Conservation (phyloP, 106 monocot genomes). For the Allium cepa region DNA sequence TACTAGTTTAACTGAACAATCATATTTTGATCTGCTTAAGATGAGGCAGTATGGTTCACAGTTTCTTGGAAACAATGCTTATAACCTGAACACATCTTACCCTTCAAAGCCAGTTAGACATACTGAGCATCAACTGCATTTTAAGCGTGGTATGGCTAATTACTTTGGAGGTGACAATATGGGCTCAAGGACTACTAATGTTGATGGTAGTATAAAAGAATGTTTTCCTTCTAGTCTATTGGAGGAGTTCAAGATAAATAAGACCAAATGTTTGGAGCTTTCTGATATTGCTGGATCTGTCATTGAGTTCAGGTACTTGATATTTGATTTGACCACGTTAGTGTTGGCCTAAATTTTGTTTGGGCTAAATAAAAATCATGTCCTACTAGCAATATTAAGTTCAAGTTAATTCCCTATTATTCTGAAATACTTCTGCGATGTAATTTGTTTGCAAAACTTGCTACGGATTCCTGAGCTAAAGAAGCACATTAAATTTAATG, state of each 20-base stretch:
- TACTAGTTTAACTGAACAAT: slow-evolving; percentile 26
- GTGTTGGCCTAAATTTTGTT: too few species aligned
- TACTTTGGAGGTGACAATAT: slow-evolving; percentile 35
- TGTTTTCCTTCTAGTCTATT: slow-evolving; percentile 61
- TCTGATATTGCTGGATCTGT: slow-evolving; percentile 80
- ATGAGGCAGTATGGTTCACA: slow-evolving; percentile 49
- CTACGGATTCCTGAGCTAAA: too few species aligned
- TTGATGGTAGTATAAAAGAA: slow-evolving; percentile 35
- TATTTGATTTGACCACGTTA: not conserved
- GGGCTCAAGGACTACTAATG: slow-evolving; percentile 40
- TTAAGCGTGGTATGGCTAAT: slow-evolving; percentile 37
- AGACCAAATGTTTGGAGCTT: slow-evolving; percentile 75
- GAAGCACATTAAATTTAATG: too few species aligned
- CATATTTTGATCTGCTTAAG: slow-evolving; percentile 43
- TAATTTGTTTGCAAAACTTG: too few species aligned
- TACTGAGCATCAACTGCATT: slow-evolving; percentile 34
- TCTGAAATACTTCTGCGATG: too few species aligned
- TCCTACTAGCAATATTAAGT: too few species aligned
- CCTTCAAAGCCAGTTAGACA: slow-evolving; percentile 57
- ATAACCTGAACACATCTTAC: slow-evolving; percentile 48
- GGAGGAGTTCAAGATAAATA: slow-evolving; percentile 85
- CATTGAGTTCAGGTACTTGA: slow-evolving; percentile 81
- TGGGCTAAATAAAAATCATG: too few species aligned
- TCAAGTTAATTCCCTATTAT: too few species aligned
- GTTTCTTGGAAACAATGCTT: slow-evolving; percentile 39